phyloP scores from a whole-genome alignment of 331 rosid genomes.

The Erythrophleum ivorense region DNA sequence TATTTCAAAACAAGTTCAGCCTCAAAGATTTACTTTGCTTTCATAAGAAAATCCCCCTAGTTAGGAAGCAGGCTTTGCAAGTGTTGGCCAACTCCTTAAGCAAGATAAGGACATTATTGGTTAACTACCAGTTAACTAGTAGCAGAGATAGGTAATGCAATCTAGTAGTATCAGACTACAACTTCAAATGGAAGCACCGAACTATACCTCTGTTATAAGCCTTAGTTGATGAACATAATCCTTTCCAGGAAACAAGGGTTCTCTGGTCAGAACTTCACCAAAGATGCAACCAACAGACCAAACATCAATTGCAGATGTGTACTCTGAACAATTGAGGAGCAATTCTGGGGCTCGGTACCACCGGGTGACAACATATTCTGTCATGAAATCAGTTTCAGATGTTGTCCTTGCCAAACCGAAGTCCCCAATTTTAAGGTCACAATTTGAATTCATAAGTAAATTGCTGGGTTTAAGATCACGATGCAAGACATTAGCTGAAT shows the following conservation, averaged over 20 bases:
- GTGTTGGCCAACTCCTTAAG: conserved; percentile 6
- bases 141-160: conserved; percentile 20
- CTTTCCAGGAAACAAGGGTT: conserved; percentile 95
- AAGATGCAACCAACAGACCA: conserved; percentile 99
- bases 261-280: conserved; percentile 89
- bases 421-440: conserved; percentile 94
- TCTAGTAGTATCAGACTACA: neutral
- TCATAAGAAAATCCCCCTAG: neutral
- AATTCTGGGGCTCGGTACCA: conserved; percentile 99
- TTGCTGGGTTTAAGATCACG: conserved; percentile 99
- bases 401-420: conserved; percentile 97
- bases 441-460: conserved; percentile 81
- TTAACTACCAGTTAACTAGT: conserved; percentile 20
- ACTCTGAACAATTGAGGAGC: conserved; percentile 94
- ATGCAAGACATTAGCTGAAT: conserved; percentile 90
- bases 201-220: conserved; percentile 88
- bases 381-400: conserved; percentile 94
- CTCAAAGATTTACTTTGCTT: neutral
- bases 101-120: conserved; percentile 3
- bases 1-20: conserved; percentile 2
- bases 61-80: conserved; percentile 3
- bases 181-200: conserved; percentile 34
- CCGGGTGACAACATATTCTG: conserved; percentile 96
- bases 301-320: conserved; percentile 96
- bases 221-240: conserved; percentile 98